phyloP scores from a whole-genome alignment of 495 filamentous ascomycete genomes.

The Aspergillus sclerotioniger region DNA sequence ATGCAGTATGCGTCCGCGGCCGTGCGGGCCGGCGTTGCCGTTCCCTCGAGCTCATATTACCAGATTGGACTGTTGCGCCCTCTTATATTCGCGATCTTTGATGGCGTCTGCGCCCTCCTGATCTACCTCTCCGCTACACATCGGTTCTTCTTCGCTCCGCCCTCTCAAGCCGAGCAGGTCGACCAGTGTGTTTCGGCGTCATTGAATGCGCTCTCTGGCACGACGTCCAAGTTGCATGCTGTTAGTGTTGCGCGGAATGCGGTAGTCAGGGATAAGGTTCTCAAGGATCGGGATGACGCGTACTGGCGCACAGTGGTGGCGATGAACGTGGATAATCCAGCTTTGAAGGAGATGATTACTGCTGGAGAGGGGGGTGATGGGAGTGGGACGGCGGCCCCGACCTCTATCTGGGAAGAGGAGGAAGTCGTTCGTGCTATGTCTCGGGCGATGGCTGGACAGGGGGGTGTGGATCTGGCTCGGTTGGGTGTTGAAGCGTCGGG shows the following conservation, averaged over 20 bases:
- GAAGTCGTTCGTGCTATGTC: conserved; percentile 57
- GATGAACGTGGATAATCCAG: conserved; percentile 25
- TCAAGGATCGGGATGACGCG: conserved; percentile 52
- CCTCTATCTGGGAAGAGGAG: conserved; percentile 52
- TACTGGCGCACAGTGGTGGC: conserved; percentile 57
- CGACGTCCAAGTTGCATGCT: conserved; percentile 50
- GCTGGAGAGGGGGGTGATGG: conserved; percentile 28
- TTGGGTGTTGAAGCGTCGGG: conserved; percentile 45
- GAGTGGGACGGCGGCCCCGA: conserved; percentile 15
- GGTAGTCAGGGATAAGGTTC: conserved; percentile 53
- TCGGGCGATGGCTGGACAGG: conserved; percentile 43
- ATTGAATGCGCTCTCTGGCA: conserved; percentile 41
- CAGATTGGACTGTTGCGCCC: conserved; percentile 57
- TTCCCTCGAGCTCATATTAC: conserved; percentile 62
- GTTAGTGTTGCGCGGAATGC: conserved; percentile 56
- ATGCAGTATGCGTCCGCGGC: conserved; percentile 42
- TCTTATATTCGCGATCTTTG: conserved; percentile 56
- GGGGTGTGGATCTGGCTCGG: conserved; percentile 47
- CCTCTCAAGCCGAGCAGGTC: conserved; percentile 45
- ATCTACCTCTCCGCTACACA: conserved; percentile 78
- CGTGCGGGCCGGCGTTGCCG: conserved; percentile 34
- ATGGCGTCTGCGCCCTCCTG: conserved; percentile 57
- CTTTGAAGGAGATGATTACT: conserved; percentile 21
- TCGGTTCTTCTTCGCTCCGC: conserved; percentile 58
- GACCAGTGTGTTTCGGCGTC: conserved; percentile 39